Percentiles rank a stretch among this genome's conserved stretches.
These are phyloP conservation scores for Stachybotrys elegans DNA, from an alignment of 2,329 filamentous ascomycete species.

Conservation along the genomic window DNA sequence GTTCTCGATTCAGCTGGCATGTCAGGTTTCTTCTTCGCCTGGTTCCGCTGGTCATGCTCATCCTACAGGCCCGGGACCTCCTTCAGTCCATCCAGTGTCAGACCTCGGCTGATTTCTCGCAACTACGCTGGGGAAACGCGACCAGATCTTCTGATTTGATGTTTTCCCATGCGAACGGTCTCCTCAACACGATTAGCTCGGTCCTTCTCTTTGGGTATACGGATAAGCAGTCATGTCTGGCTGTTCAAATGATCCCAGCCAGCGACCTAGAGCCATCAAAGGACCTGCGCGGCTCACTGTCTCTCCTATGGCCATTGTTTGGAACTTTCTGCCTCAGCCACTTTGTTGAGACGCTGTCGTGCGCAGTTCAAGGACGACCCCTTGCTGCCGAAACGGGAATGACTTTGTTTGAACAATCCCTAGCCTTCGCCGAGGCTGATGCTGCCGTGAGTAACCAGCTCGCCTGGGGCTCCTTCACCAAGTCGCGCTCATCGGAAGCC, in stretches of 20 bases:
- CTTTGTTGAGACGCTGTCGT: constrained; percentile 83
- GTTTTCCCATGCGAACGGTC: constrained; percentile 63
- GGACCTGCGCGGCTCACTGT: constrained; percentile 70
- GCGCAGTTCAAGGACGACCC: constrained; percentile 77
- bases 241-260: constrained; percentile 63
- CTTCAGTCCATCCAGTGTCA: constrained; percentile 90
- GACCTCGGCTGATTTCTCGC: constrained; percentile 68
- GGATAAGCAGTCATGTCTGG: constrained; percentile 69
- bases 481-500: constrained; percentile 31
- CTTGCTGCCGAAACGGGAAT: constrained; percentile 86
- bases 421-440: constrained; percentile 94
- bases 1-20: constrained; percentile 70
- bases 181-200: constrained; percentile 69
- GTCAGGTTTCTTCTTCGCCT: constrained; percentile 65
- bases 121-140: constrained; percentile 64
- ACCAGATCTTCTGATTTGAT: constrained; percentile 62
- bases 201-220: constrained; percentile 66
- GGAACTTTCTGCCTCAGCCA: constrained; percentile 68
- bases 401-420: constrained; percentile 92
- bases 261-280: constrained; percentile 44
- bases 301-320: constrained; percentile 70
- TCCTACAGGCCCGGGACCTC: constrained; percentile 62
- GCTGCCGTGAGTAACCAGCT: constrained; percentile 78
- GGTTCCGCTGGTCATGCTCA: constrained; percentile 65
- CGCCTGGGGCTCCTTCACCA: constrained; percentile 60